Evolutionary conservation across 2,329 filamentous ascomycete species (phyloP).

Genomic region (Sporothrix sp.): DNA sequence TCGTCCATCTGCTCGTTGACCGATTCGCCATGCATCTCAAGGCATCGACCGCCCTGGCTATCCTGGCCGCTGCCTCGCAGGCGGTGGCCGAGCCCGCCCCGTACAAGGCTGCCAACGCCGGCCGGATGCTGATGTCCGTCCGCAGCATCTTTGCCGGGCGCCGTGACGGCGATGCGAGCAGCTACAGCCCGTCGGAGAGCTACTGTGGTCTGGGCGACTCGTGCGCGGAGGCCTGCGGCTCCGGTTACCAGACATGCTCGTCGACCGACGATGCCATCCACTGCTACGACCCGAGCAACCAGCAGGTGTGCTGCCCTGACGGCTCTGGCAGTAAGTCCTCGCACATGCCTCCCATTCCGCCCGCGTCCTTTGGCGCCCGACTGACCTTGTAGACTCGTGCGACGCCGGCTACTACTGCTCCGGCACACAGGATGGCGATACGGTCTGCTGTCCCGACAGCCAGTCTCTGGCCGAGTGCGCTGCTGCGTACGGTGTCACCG

Average conservation of each 20-base stretch:
- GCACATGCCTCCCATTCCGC: too few species aligned
- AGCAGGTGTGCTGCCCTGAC: constrained; percentile 49
- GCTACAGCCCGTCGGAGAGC: constrained; percentile 40
- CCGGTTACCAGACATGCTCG: constrained; percentile 39
- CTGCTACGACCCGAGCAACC: constrained; percentile 45
- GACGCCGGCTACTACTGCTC: constrained; percentile 51
- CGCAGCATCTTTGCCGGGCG: constrained; percentile 31
- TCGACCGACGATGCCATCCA: constrained; percentile 41
- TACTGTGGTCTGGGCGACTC: constrained; percentile 40
- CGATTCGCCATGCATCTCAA: constrained; percentile 37
- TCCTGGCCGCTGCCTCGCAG: constrained; percentile 31
- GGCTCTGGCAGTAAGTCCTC: constrained; percentile 43
- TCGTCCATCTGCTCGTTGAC: background rate
- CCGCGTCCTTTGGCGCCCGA: too few species aligned
- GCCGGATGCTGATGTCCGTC: constrained; percentile 28
- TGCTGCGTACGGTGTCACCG: constrained; percentile 36
- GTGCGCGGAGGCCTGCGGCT: constrained; percentile 47
- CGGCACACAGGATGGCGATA: constrained; percentile 38
- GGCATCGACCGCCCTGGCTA: constrained; percentile 32
- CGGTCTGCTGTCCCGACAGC: constrained; percentile 52
- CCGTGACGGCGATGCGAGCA: constrained; percentile 32
- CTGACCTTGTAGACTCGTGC: constrained; percentile 49
- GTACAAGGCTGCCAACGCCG: constrained; percentile 23
- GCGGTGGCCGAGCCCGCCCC: constrained; percentile 26
- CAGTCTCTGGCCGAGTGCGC: constrained; percentile 47